Percentiles rank a stretch among this genome's conserved stretches.
Conservation (phyloP, 2,329 filamentous ascomycete species). For the Reticulascus tulasneorum region DNA sequence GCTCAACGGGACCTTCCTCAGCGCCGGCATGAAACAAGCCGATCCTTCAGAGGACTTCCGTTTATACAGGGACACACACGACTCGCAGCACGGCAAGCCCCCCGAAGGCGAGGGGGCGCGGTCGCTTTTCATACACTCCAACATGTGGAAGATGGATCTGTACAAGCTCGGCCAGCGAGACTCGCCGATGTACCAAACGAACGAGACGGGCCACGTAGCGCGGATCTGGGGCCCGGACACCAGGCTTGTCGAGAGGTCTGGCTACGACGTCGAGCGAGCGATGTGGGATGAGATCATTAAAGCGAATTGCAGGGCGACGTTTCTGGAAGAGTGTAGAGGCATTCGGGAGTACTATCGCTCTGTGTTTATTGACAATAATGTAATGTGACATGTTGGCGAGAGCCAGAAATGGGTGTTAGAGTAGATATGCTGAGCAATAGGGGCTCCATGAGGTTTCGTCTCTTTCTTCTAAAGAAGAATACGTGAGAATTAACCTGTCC, state of each 20-base stretch:
- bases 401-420: too few species aligned
- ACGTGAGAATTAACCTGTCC: too few species aligned
- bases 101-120: constrained; percentile 14
- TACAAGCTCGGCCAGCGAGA: constrained; percentile 17
- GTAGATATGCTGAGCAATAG: too few species aligned
- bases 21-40: constrained; percentile 24
- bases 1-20: constrained; percentile 21
- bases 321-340: constrained; percentile 23
- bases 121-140: constrained; percentile 32
- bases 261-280: constrained; percentile 28
- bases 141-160: constrained; percentile 32
- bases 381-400: too few species aligned
- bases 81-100: constrained; percentile 9
- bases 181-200: constrained; percentile 13
- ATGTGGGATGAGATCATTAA: constrained; percentile 27
- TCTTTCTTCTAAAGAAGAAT: too few species aligned
- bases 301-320: constrained; percentile 20
- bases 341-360: constrained; percentile 28
- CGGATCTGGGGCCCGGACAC: constrained; percentile 25
- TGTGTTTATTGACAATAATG: too few species aligned
- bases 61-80: constrained; percentile 14
- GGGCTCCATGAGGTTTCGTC: too few species aligned
- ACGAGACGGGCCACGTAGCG: constrained; percentile 17
- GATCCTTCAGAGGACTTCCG: constrained; percentile 25
- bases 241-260: constrained; percentile 18